Base-by-base conservation (phyloP, 148 eudicot genomes). In the Chenopodium berlandieri region DNA sequence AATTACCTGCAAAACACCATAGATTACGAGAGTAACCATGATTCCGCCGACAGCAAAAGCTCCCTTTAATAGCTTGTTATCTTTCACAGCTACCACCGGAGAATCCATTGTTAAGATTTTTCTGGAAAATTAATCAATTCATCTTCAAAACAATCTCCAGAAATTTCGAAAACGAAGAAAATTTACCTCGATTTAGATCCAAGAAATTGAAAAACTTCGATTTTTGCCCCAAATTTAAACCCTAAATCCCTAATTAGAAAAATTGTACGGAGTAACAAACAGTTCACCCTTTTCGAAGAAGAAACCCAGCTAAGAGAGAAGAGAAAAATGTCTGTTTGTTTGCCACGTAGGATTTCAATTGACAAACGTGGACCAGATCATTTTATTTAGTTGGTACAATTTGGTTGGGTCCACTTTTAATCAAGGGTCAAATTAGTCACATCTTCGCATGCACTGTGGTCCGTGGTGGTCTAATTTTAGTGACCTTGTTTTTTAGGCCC, bases 21-120 rank as follows among this genome's bases (percentile, higher is more conserved):
- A 94, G 66, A 93, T 90, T 19, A 94, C 91, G 13, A 94, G 94
- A 27, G 98, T 92, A 54, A 90, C 67, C 98, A 93, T 90, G 85
- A 94, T 93, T 68, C 98, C 97, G 48, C 86, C 71, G 32, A 91
- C 92, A 2, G 97, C 91, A 27, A 94, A 91, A 79, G 66, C 85
- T 47, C 91, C 90, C 79, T 87, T 92, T 79, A 86, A 78, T 4
- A 89, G 34, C 82, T 77, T 90, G 80, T 77, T 87, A 27, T 91
- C 91, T 60, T 88, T 88, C 50, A 71, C 77, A 54, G 78, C 84
- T 47, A 75, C 76, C 22, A 75, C 79, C 70, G 84, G 76, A 64
- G 88, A 76, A 77, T 84, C 86, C 86, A 84, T 84, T 16, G n/a
- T 63, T 71, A n/a, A 4, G 34, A 1, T 16, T 20, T 52, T 50